Base-by-base conservation (phyloP, 108 stramenopile genomes). In the Discostella stelligeroides region DNA sequence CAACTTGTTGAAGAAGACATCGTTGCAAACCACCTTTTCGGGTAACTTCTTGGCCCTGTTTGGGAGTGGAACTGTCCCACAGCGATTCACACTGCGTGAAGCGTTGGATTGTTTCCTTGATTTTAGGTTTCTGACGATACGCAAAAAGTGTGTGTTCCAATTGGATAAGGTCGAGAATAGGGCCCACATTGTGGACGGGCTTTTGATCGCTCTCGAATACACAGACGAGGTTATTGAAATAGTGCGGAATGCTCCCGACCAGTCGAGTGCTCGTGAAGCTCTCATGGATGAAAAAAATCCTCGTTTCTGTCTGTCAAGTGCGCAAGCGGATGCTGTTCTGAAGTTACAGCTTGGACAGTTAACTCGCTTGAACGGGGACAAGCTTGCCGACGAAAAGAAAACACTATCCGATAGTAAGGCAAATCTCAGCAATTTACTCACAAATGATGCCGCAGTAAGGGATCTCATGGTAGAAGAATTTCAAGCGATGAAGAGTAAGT, bases 1-100 rank as follows among this genome's bases (percentile, higher is more conserved):
- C 80, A 97, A 97, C 69, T 78, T 98, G 39, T 93, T 92, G 87
- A 93, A 97, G 69, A 97, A 96, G 80, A 97, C 98, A 18, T 66
- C 90, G 20, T 62, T 98, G 73, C 96, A 97, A 76, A 89, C 90
- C 20, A 84, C 92, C 0, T 98, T 98, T 75, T 87, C 87, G 28
- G 98, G 97, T 6, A 98, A 98, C 68, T 87, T 97, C 57, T 64
- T 98, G 60, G 97, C 98, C 15, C 70, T 95, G 27, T 85, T 92
- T 81, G 79, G 76, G 24, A 81, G 58, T 51, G 83, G 83, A 29
- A 84, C 85, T 43, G 89, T 80, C 20, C 98, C 98, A 13, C 89
- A 96, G 73, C 82, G 98, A 17, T 94, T 97, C 51, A 96, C 92
- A 28, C 80, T 98, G 43, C 81, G 97, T 0, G 78, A 82, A 17